Evolutionary conservation across 306 rosid genomes (phyloP).

Genomic region (Cucurbita pepo): DNA sequence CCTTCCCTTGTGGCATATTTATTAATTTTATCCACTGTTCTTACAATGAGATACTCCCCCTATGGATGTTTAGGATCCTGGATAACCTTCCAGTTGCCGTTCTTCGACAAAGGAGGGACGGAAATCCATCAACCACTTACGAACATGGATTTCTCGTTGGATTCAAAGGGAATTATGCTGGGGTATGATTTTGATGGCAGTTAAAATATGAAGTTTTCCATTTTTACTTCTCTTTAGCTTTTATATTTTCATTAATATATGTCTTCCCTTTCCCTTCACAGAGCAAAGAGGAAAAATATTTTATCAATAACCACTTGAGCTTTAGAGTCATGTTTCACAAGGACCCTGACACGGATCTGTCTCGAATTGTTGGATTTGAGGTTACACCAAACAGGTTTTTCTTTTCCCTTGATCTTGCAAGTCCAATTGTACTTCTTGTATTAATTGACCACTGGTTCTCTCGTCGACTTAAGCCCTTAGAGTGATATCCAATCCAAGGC

Average conservation of each 20-base stretch:
- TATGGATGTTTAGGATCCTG: slow-evolving; percentile 52
- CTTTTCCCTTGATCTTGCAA: not conserved
- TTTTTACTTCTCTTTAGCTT: not conserved
- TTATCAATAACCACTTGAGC: slow-evolving; percentile 94
- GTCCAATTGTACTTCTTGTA: not conserved
- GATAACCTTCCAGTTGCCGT: slow-evolving; percentile 99
- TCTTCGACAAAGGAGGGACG: slow-evolving; percentile 83
- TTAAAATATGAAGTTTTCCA: slow-evolving; percentile 9
- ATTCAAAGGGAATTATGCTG: slow-evolving; percentile 88
- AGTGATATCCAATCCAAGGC: not conserved
- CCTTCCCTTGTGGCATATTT: not conserved
- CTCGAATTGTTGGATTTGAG: slow-evolving; percentile 97
- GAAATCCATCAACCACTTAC: slow-evolving; percentile 74
- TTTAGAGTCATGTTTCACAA: slow-evolving; percentile 94
- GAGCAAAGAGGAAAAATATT: slow-evolving; percentile 95
- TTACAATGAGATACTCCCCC: not conserved
- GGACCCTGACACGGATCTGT: slow-evolving; percentile 75
- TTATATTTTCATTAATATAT: not conserved
- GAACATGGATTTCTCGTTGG: slow-evolving; percentile 97
- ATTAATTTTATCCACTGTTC: not conserved
- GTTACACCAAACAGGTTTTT: slow-evolving; percentile 84
- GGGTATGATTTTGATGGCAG: slow-evolving; percentile 43
- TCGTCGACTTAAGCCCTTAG: not conserved
- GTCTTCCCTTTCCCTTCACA: slow-evolving; percentile 20
- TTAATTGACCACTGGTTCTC: not conserved